Conservation (phyloP, 177 flowering plant genomes). For the Vitis hybrid region DNA sequence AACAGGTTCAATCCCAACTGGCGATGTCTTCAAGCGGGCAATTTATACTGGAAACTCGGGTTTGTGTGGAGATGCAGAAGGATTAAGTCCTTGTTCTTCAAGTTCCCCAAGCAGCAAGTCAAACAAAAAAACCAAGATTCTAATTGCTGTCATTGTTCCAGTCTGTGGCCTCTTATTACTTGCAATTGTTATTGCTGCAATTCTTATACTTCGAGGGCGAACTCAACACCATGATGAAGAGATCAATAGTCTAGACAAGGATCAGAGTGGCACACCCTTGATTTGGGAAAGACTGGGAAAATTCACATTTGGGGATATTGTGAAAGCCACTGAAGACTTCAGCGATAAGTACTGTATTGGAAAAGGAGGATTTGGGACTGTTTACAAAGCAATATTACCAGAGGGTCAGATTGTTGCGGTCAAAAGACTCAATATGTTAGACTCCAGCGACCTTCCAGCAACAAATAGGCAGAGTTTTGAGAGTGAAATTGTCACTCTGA, state of each 20-base stretch:
- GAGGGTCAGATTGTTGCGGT: constrained; percentile 57
- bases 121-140: constrained; percentile 9
- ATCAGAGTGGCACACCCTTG: constrained; percentile 20
- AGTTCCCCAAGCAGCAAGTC: constrained; percentile 15
- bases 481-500: constrained; percentile 50
- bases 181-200: constrained; percentile 16
- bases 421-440: constrained; percentile 43
- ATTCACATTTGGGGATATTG: constrained; percentile 51
- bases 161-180: constrained; percentile 29
- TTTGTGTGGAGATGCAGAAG: constrained; percentile 58
- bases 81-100: constrained; percentile 37
- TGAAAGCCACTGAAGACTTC: constrained; percentile 53
- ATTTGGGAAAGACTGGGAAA: constrained; percentile 59
- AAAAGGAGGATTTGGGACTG: constrained; percentile 63
- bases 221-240: constrained; percentile 24
- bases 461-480: constrained; percentile 41
- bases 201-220: constrained; percentile 11
- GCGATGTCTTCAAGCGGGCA: constrained; percentile 30
- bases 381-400: constrained; percentile 50
- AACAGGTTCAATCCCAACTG: constrained; percentile 52
- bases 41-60: constrained; percentile 51
- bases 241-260: neutral
- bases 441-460: constrained; percentile 32
- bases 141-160: constrained; percentile 43
- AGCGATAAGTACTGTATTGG: constrained; percentile 55